These are phyloP conservation scores for Babesia ovis DNA, from an alignment of 169 alveolate genomes.

Conservation along the genomic window DNA sequence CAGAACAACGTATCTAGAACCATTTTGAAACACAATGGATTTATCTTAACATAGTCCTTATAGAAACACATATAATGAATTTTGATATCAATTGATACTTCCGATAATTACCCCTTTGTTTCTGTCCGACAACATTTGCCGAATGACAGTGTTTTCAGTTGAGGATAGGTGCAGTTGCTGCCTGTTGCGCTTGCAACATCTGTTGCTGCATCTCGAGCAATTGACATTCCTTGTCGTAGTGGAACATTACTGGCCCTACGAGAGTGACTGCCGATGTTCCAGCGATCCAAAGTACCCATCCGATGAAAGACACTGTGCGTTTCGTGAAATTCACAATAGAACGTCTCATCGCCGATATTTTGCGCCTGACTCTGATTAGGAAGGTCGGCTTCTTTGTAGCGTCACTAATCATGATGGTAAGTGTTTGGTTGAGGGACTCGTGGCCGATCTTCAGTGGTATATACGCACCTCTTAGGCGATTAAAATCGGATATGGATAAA, in stretches of 20 bases:
- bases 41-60: no score
- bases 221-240: conserved; percentile 80
- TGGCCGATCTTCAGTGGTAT: no score
- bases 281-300: conserved; percentile 79
- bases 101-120: no score
- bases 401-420: conserved; percentile 5
- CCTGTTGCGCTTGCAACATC: conserved; percentile 78
- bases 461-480: no score
- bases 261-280: conserved; percentile 78
- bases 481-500: neutral
- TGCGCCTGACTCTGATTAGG: conserved; percentile 10
- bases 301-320: conserved; percentile 64
- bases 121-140: neutral
- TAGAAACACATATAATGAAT: no score
- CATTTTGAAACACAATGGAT: no score
- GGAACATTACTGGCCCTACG: conserved; percentile 78
- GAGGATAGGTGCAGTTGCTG: conserved; percentile 75
- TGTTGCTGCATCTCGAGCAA: conserved; percentile 79
- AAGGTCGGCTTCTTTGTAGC: conserved; percentile 1
- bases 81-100: no score
- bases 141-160: conserved; percentile 44
- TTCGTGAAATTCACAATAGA: conserved; percentile 37
- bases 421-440: no score
- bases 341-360: conserved; percentile 24
- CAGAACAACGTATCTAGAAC: no score